A percentile compares a stretch with the other conserved stretches of the same genome.
phyloP scores from a whole-genome alignment of 2,329 filamentous ascomycete species.

The Ophiosphaerella herpotricha region DNA sequence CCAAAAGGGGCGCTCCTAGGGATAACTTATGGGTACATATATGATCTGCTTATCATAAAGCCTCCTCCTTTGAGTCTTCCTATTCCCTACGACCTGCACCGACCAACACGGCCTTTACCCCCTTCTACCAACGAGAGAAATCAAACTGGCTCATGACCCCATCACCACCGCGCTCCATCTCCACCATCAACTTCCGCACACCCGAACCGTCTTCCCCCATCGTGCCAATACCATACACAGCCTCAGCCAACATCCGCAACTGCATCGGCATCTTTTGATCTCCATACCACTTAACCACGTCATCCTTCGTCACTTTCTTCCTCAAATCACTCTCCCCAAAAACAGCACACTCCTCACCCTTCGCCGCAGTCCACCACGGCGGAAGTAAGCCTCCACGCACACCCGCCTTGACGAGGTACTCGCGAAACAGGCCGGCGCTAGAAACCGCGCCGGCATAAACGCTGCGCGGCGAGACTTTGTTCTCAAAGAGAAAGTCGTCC shows the following conservation, averaged over 20 bases:
- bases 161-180: slow-evolving; percentile 17
- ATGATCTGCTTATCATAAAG: too few relatives aligned
- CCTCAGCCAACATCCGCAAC: slow-evolving; percentile 29
- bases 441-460: slow-evolving; percentile 19
- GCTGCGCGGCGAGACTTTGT: slow-evolving; percentile 13
- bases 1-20: too few relatives aligned
- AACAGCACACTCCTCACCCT: slow-evolving; percentile 23
- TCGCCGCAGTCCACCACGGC: slow-evolving; percentile 27
- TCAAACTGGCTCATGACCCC: not conserved
- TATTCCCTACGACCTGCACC: too few relatives aligned
- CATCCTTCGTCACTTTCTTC: slow-evolving; percentile 15
- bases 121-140: too few relatives aligned
- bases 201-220: slow-evolving; percentile 16
- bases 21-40: too few relatives aligned
- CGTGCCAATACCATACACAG: slow-evolving; percentile 18
- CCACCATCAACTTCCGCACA: slow-evolving; percentile 22
- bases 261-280: slow-evolving; percentile 31
- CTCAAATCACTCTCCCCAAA: slow-evolving; percentile 19
- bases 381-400: slow-evolving; percentile 18
- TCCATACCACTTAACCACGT: slow-evolving; percentile 28
- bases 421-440: slow-evolving; percentile 21
- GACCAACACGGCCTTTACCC: too few relatives aligned
- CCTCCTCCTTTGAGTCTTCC: too few relatives aligned
- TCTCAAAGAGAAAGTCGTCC: slow-evolving; percentile 23
- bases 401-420: slow-evolving; percentile 18